Conservation (phyloP, 2,329 filamentous ascomycete genomes). For the Ophiostoma australiae region DNA sequence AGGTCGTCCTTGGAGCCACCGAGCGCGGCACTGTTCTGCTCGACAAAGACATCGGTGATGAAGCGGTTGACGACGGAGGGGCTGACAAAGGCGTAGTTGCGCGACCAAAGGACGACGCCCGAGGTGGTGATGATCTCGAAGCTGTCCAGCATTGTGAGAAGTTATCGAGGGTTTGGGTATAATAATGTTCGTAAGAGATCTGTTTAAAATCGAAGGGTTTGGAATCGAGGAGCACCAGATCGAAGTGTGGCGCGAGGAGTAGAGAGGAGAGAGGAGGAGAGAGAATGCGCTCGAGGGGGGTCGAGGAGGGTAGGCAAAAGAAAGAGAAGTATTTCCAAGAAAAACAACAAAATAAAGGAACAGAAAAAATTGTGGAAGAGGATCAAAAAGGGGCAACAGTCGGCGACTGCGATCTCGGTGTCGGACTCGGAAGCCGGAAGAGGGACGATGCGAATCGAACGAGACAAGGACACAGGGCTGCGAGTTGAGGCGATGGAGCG, state of each 20-base stretch:
- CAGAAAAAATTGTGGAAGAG: background rate
- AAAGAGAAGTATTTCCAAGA: background rate
- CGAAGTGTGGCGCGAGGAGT: background rate
- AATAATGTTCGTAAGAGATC: background rate
- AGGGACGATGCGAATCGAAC: conserved; percentile 10
- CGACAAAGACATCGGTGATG: conserved; percentile 95
- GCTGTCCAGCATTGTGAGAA: conserved; percentile 72
- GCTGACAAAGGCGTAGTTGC: conserved; percentile 73
- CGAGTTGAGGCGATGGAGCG: background rate
- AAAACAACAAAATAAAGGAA: background rate
- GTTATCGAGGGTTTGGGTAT: background rate
- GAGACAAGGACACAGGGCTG: conserved; percentile 8
- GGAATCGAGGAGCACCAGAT: background rate
- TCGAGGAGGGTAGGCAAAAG: background rate
- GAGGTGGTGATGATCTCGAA: conserved; percentile 97
- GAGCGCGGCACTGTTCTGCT: conserved; percentile 70
- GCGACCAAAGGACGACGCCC: conserved; percentile 94
- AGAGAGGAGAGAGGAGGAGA: background rate
- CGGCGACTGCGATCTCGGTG: conserved; percentile 10
- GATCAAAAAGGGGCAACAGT: conserved; percentile 8
- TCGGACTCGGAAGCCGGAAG: conserved; percentile 10
- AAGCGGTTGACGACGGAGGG: conserved; percentile 85
- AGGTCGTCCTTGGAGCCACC: conserved; percentile 53
- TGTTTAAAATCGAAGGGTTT: background rate
- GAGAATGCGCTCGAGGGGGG: conserved; percentile 1